phyloP scores from a whole-genome alignment of 140 eudicot species.

The Erigeron philadelphicus region DNA sequence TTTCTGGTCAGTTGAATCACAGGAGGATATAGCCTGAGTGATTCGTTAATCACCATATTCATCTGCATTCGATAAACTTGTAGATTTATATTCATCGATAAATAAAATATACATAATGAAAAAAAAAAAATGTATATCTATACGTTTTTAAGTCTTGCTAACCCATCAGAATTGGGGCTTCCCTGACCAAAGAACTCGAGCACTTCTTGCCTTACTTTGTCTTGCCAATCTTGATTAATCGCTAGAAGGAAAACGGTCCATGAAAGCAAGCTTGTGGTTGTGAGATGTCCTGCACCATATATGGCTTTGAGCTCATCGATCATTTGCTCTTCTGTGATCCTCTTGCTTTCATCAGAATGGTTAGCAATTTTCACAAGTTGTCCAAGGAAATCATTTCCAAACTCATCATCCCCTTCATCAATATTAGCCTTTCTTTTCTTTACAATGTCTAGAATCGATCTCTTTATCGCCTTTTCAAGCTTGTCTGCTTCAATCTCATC shows the following conservation, averaged over 20 bases:
- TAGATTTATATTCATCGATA: background rate
- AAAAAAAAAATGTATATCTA: background rate
- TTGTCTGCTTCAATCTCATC: conserved; percentile 52
- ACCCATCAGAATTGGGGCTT: conserved; percentile 47
- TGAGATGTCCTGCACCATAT: conserved; percentile 60
- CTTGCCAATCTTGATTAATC: conserved; percentile 50
- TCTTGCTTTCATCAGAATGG: conserved; percentile 31
- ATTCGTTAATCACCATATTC: conserved; percentile 52
- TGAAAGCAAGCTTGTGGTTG: conserved; percentile 54
- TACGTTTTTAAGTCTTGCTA: conserved; percentile 47
- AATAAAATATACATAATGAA: background rate
- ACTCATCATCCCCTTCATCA: conserved; percentile 25
- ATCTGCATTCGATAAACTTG: conserved; percentile 31
- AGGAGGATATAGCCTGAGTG: conserved; percentile 55
- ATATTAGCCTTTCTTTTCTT: conserved; percentile 28
- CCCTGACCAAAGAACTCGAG: conserved; percentile 30
- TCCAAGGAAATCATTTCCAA: conserved; percentile 58
- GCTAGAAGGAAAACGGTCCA: conserved; percentile 57
- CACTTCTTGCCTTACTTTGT: conserved; percentile 43
- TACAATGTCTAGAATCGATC: conserved; percentile 35
- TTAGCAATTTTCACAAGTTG: conserved; percentile 41
- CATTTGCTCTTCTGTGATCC: conserved; percentile 44
- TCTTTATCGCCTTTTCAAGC: conserved; percentile 37
- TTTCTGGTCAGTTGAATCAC: conserved; percentile 40
- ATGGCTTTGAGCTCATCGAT: conserved; percentile 48